Percentiles rank a stretch among this genome's conserved stretches.
Evolutionary conservation across 805 yeast species (phyloP).

Genomic region (Monosporozyma yasuniensis): DNA sequence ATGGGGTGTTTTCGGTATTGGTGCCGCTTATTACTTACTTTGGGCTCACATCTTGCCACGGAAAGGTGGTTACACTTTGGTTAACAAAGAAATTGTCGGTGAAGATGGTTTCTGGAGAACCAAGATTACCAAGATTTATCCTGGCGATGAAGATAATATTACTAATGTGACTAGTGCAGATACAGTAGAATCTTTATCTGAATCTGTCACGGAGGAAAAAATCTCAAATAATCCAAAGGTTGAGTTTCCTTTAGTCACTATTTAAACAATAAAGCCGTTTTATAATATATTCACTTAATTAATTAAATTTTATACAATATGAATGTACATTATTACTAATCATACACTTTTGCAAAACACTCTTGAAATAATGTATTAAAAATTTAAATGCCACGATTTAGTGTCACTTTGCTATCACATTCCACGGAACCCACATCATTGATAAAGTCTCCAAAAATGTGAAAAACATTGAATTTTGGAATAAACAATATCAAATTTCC

Average conservation of each 20-base stretch:
- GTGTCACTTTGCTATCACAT: neutral
- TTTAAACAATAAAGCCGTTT: neutral
- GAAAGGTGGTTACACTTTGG: slow-evolving; percentile 43
- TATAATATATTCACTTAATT: neutral
- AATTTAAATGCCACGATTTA: neutral
- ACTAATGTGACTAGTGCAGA: neutral
- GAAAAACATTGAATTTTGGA: neutral
- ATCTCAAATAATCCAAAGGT: neutral
- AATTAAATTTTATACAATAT: neutral
- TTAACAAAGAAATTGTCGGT: slow-evolving; percentile 46
- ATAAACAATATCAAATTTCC: slow-evolving; percentile 1
- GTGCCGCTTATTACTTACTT: slow-evolving; percentile 57
- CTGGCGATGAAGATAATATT: slow-evolving; percentile 1
- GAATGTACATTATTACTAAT: neutral
- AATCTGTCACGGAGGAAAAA: neutral
- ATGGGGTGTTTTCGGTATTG: slow-evolving; percentile 62
- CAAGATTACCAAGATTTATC: slow-evolving; percentile 32
- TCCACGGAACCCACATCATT: neutral
- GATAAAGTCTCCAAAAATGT: neutral
- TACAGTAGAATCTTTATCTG: neutral
- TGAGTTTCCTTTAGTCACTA: neutral
- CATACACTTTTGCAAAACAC: neutral
- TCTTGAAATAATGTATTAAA: neutral
- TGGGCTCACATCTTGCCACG: slow-evolving; percentile 55
- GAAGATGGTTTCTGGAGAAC: slow-evolving; percentile 69